These are phyloP conservation scores for Trichoderma sp. DNA, from an alignment of 2,329 filamentous ascomycete species.

Conservation along the genomic window DNA sequence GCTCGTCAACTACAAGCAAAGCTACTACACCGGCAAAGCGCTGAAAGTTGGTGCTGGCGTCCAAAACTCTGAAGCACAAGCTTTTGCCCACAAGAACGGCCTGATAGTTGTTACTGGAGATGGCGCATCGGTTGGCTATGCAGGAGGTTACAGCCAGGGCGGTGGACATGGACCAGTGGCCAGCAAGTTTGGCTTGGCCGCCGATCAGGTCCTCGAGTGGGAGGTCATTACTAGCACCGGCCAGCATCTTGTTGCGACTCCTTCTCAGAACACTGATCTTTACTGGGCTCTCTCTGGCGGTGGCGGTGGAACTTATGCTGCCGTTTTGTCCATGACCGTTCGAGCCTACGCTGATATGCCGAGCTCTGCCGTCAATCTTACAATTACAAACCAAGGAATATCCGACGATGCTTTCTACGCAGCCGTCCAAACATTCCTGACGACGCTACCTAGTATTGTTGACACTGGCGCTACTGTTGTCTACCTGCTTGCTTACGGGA, in stretches of 20 bases:
- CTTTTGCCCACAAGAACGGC: slow-evolving; percentile 49
- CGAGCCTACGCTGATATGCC: slow-evolving; percentile 13
- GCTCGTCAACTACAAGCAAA: slow-evolving; percentile 45
- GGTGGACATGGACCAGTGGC: slow-evolving; percentile 61
- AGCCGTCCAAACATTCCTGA: slow-evolving; percentile 2
- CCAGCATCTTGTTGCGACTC: slow-evolving; percentile 52
- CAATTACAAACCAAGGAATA: slow-evolving; percentile 15
- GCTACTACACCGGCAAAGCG: slow-evolving; percentile 54
- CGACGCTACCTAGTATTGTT: not conserved
- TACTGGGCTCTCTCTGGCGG: slow-evolving; percentile 68
- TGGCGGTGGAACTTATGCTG: slow-evolving; percentile 41
- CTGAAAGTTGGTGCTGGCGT: slow-evolving; percentile 61
- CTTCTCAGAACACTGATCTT: slow-evolving; percentile 55
- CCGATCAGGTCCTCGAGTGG: slow-evolving; percentile 61
- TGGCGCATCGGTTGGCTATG: slow-evolving; percentile 59
- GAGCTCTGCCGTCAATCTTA: slow-evolving; percentile 12
- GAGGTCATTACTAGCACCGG: slow-evolving; percentile 60
- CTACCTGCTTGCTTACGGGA: not conserved
- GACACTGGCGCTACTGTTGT: not conserved
- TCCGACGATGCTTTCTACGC: slow-evolving; percentile 12
- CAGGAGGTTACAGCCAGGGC: slow-evolving; percentile 64
- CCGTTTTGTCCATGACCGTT: slow-evolving; percentile 24
- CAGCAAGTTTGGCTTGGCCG: slow-evolving; percentile 60
- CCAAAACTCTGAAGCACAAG: slow-evolving; percentile 51
- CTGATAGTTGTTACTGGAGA: slow-evolving; percentile 58